These are phyloP conservation scores for Pulveroboletus frians DNA, from an alignment of 768 basidiomycete species.

Conservation along the genomic window DNA sequence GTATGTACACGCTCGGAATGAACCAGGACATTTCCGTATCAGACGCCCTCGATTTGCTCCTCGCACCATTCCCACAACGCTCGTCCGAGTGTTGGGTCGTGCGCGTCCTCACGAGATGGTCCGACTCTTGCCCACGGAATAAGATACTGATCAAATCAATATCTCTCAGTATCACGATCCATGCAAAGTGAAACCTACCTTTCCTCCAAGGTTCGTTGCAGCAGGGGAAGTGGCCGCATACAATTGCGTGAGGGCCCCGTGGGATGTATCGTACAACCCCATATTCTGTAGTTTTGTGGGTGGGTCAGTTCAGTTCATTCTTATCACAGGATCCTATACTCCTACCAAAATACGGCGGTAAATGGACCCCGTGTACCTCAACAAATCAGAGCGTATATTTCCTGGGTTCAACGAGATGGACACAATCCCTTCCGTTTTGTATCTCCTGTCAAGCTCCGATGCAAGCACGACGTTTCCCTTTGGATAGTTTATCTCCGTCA, in stretches of 20 bases:
- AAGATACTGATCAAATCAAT: slow-evolving; percentile 22
- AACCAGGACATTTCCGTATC: neutral
- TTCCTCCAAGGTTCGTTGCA: slow-evolving; percentile 23
- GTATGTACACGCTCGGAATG: neutral
- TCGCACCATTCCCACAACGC: slow-evolving; percentile 36
- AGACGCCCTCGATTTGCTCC: slow-evolving; percentile 26
- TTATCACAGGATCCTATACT: neutral
- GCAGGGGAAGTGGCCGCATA: slow-evolving; percentile 28
- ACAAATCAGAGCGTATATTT: slow-evolving; percentile 20
- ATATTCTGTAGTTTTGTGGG: slow-evolving; percentile 6
- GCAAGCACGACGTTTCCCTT: slow-evolving; percentile 30
- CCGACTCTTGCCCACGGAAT: slow-evolving; percentile 34
- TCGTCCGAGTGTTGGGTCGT: slow-evolving; percentile 20
- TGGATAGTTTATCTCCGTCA: neutral
- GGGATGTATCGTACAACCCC: slow-evolving; percentile 2
- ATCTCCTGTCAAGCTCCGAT: slow-evolving; percentile 29
- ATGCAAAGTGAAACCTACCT: slow-evolving; percentile 13
- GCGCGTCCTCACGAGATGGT: slow-evolving; percentile 12
- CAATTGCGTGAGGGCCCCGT: slow-evolving; percentile 28
- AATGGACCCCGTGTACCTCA: slow-evolving; percentile 15
- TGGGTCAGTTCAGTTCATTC: no score
- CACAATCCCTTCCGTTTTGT: slow-evolving; percentile 29
- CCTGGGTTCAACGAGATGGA: slow-evolving; percentile 34
- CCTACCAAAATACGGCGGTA: slow-evolving; percentile 7
- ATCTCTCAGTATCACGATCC: neutral